phyloP scores from a whole-genome alignment of 2,329 filamentous ascomycete genomes.

The Ilyonectria destructans region DNA sequence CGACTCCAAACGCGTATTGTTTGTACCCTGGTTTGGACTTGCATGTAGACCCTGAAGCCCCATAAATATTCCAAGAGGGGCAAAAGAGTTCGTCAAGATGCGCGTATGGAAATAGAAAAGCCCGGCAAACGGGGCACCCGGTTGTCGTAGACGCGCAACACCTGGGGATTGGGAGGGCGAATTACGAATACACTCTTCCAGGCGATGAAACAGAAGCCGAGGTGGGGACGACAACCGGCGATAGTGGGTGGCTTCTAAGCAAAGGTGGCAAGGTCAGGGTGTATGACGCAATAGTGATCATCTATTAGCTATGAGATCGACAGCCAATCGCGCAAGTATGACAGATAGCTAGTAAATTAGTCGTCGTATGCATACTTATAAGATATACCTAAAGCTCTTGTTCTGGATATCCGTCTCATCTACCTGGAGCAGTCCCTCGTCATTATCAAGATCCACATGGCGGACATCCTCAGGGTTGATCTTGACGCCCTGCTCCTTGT shows the following conservation, averaged over 20 bases:
- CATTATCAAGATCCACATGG: slow-evolving; percentile 28
- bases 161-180: neutral
- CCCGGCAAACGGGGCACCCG: too few species aligned
- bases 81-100: neutral
- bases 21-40: neutral
- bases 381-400: slow-evolving; percentile 29
- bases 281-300: neutral
- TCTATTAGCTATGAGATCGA: neutral
- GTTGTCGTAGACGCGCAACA: neutral
- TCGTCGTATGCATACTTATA: slow-evolving; percentile 3
- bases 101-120: too few species aligned
- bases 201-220: neutral
- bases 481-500: slow-evolving; percentile 31
- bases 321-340: neutral
- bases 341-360: neutral
- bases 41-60: neutral
- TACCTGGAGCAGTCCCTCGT: slow-evolving; percentile 28
- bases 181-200: neutral
- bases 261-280: neutral
- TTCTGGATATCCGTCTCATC: slow-evolving; percentile 37
- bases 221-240: neutral
- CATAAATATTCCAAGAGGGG: neutral
- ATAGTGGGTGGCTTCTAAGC: neutral
- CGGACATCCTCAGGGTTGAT: slow-evolving; percentile 33
- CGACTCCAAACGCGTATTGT: neutral